phyloP scores from a whole-genome alignment of 2,329 filamentous ascomycete genomes.

The Purpureocillium lavendulum region DNA sequence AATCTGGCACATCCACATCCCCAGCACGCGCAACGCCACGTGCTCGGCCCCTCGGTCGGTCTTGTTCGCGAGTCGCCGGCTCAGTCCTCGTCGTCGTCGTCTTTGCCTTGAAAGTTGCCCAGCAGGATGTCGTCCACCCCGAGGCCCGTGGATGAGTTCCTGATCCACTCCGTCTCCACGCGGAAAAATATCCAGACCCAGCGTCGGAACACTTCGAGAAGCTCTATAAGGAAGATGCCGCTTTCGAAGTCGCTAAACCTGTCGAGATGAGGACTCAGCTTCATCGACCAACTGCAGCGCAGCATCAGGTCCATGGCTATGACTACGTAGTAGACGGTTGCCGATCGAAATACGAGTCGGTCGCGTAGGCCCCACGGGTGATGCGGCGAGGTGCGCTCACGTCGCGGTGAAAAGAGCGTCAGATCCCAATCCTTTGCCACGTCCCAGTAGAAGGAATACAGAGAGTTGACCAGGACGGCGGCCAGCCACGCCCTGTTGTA shows the following conservation, averaged over 20 bases:
- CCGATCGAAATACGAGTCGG: constrained; percentile 62
- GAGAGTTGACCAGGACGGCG: constrained; percentile 72
- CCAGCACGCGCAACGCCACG: neutral
- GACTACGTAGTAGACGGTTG: constrained; percentile 72
- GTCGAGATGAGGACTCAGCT: constrained; percentile 73
- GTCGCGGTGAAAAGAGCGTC: constrained; percentile 59
- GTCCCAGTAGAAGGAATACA: constrained; percentile 99
- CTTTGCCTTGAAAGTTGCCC: constrained; percentile 60
- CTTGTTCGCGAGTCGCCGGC: neutral
- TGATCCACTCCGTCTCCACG: constrained; percentile 86
- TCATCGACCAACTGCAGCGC: constrained; percentile 85
- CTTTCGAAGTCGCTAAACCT: constrained; percentile 81
- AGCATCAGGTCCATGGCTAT: constrained; percentile 72
- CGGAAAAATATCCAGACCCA: constrained; percentile 98
- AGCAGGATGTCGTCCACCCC: constrained; percentile 65
- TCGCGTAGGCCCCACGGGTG: constrained; percentile 72
- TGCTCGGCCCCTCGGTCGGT: neutral
- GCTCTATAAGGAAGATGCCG: constrained; percentile 80
- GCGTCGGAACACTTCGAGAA: constrained; percentile 76
- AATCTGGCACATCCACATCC: too few species aligned
- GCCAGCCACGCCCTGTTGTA: constrained; percentile 57
- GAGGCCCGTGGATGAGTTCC: constrained; percentile 42
- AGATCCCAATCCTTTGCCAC: constrained; percentile 95
- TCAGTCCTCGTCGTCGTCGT: constrained; percentile 33
- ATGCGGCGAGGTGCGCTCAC: constrained; percentile 50